A percentile compares a stretch with the other conserved stretches of the same genome.
These are phyloP conservation scores for Cryptococcus sp. DNA, from an alignment of 1,284 basidiomycete genomes.

Conservation along the genomic window DNA sequence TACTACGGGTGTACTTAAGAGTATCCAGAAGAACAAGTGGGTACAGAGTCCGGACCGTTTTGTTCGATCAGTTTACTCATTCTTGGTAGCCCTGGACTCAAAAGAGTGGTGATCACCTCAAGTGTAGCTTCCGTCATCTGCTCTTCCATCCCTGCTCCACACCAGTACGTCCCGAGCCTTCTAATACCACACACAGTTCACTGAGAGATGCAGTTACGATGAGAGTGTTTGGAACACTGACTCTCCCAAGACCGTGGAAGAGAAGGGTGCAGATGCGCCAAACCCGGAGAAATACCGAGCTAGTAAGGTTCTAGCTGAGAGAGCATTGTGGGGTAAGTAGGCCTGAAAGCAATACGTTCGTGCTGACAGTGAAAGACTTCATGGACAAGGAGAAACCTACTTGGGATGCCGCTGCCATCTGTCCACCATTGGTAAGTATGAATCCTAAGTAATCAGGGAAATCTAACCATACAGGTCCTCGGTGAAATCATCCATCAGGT, in stretches of 20 bases:
- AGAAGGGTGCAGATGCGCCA: slow-evolving; percentile 54
- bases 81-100: slow-evolving; percentile 48
- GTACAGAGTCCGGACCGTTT: slow-evolving; percentile 8
- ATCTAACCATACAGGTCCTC: slow-evolving; percentile 23
- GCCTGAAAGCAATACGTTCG: slow-evolving; percentile 1
- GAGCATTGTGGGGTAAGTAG: slow-evolving; percentile 44
- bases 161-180: not conserved
- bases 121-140: slow-evolving; percentile 51
- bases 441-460: not conserved
- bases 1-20: slow-evolving; percentile 57
- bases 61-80: not conserved
- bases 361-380: slow-evolving; percentile 47
- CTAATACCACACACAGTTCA: not conserved
- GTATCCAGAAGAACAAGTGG: slow-evolving; percentile 55
- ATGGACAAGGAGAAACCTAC: slow-evolving; percentile 54
- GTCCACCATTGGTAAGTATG: slow-evolving; percentile 53
- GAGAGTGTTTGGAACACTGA: slow-evolving; percentile 64
- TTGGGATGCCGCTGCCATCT: slow-evolving; percentile 58
- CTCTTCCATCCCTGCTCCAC: slow-evolving; percentile 12
- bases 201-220: slow-evolving; percentile 13
- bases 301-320: slow-evolving; percentile 65
- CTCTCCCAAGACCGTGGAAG: slow-evolving; percentile 54
- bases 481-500: slow-evolving; percentile 56
- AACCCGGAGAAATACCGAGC: slow-evolving; percentile 37
- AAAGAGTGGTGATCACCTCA: slow-evolving; percentile 64